These are phyloP conservation scores for Boletus rex-veris DNA, from an alignment of 768 basidiomycete species.

Conservation along the genomic window DNA sequence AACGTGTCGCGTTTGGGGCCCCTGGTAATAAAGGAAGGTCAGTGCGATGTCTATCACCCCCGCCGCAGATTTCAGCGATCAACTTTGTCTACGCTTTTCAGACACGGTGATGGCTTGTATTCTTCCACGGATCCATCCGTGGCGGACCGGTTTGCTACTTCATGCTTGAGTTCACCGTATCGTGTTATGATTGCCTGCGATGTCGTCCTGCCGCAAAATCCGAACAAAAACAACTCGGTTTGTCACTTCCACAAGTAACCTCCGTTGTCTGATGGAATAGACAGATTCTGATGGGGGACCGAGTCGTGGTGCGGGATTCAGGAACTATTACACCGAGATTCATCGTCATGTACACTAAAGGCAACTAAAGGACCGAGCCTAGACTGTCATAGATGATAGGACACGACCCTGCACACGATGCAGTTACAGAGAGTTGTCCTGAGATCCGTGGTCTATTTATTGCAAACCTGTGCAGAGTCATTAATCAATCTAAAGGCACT, in stretches of 20 bases:
- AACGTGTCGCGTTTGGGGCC: slow-evolving; percentile 53
- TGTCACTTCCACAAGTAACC: slow-evolving; percentile 16
- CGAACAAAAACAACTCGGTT: slow-evolving; percentile 25
- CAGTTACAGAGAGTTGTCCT: slow-evolving; percentile 15
- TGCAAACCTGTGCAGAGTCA: slow-evolving; percentile 18
- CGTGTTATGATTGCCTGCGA: slow-evolving; percentile 64
- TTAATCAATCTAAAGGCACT: slow-evolving; percentile 24
- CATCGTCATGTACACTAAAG: slow-evolving; percentile 55
- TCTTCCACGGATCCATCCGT: slow-evolving; percentile 56
- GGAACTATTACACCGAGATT: slow-evolving; percentile 59
- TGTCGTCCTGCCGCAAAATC: slow-evolving; percentile 38
- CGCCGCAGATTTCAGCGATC: not conserved
- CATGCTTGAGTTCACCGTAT: slow-evolving; percentile 63
- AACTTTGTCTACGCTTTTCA: slow-evolving; percentile 20
- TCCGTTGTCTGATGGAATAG: slow-evolving; percentile 26
- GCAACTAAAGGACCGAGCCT: slow-evolving; percentile 22
- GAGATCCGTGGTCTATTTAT: slow-evolving; percentile 24
- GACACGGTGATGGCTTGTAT: slow-evolving; percentile 62
- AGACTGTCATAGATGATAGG: slow-evolving; percentile 2
- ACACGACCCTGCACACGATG: slow-evolving; percentile 16
- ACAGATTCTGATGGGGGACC: slow-evolving; percentile 46
- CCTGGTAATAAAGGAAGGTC: slow-evolving; percentile 54
- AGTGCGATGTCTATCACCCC: slow-evolving; percentile 15
- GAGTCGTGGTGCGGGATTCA: slow-evolving; percentile 49
- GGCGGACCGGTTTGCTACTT: slow-evolving; percentile 61